Evolutionary conservation across 257 asterid species (phyloP), one percentile per base, ranked within the genome.

Genomic region (Euphrasia confusa): DNA sequence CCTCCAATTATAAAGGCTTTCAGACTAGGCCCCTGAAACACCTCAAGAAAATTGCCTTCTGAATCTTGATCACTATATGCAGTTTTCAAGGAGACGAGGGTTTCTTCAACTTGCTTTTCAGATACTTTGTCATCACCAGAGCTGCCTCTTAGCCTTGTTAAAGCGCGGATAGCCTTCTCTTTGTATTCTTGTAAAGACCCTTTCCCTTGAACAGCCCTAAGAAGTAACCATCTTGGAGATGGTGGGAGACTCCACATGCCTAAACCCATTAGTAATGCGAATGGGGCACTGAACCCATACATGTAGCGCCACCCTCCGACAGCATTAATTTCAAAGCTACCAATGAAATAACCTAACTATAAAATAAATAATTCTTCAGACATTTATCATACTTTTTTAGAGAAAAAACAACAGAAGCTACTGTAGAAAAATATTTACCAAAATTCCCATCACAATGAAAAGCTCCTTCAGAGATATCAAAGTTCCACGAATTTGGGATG

Each of bases 251-350:
- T 81, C 90, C 75, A 82, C 86, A 92, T 84, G 59, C 99, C 99
- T 65, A 92, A 68, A 44, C 95, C 95, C 97, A 92, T 92, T 39
- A 81, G 18, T 42, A 89, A 71, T 57, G 97, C 96, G 74, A 92
- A 61, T 4, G 96, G 99, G 65, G 85, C 93, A 75, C 99, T 86
- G 66, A 70, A 66, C 26, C 97, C 99, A 45, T 75, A 89, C 99
- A 92, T 92, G 78, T 80, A 81, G 62, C 97, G 97, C 99, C 99
- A 92, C 63, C 99, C 99, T 76, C 97, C 97, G 65, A 92, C 75
- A 61, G 77, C 77, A 72, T 81, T 68, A 71, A 92, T 92, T 74
- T 84, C 72, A 58, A 74, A 77, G 77, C 87, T 89, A 61, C 99
- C 97, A 55, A 83, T 85, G 47, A 84, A 83, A 81, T 81, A 92